A percentile compares a stretch with the other conserved stretches of the same genome.
Conservation (phyloP, 192 early-diverging fungal species). For the Coemansia sp. region DNA sequence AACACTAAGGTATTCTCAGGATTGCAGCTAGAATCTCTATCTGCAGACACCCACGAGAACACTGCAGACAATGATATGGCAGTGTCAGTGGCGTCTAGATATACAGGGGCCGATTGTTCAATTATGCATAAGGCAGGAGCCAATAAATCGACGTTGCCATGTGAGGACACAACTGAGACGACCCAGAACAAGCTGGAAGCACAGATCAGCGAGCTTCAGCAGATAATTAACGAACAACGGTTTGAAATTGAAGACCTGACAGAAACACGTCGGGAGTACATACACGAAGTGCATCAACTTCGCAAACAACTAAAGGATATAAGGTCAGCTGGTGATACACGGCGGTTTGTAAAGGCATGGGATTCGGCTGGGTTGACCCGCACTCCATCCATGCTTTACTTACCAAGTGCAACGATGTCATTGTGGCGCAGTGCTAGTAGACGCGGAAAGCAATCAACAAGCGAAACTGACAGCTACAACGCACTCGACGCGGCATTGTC, state of each 20-base stretch:
- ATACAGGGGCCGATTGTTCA: constrained; percentile 3
- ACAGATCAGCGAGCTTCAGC: constrained; percentile 12
- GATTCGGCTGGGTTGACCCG: constrained; percentile 28
- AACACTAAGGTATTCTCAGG: no score
- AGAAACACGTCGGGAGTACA: constrained; percentile 24
- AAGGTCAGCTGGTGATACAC: constrained; percentile 14
- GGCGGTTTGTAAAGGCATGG: constrained; percentile 32
- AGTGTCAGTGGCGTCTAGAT: constrained; percentile 11
- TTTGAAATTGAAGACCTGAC: constrained; percentile 37
- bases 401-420: not conserved
- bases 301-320: constrained; percentile 33
- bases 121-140: not conserved
- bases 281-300: constrained; percentile 18
- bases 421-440: not conserved
- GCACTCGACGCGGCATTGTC: no score
- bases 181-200: constrained; percentile 3
- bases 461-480: no score
- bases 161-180: not conserved
- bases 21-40: no score
- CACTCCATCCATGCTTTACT: constrained; percentile 23
- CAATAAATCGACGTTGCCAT: not conserved
- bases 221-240: constrained; percentile 24
- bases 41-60: no score
- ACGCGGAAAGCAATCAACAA: no score
- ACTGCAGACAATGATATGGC: no score